Percentiles rank a stretch among this genome's conserved stretches.
Evolutionary conservation across 176 grass and related monocot genomes (phyloP).

Genomic region (Rhynchospora breviuscula): DNA sequence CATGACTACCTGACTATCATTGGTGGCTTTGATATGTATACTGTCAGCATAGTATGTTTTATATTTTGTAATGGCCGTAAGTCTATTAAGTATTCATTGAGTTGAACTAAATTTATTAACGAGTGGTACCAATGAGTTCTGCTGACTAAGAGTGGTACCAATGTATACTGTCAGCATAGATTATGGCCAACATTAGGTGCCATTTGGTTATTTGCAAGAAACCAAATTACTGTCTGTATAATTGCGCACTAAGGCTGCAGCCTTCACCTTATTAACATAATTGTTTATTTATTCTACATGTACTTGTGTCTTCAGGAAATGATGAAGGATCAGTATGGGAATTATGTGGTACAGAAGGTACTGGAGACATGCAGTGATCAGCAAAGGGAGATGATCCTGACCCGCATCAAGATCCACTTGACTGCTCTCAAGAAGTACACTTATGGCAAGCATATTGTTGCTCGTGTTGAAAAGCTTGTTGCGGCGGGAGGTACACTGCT

Average conservation of each 20-base stretch:
- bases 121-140: background rate
- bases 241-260: background rate
- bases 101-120: background rate
- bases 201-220: background rate
- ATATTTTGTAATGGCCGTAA: background rate
- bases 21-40: background rate
- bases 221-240: background rate
- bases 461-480: conserved; percentile 78
- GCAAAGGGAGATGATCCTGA: conserved; percentile 71
- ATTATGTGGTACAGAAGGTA: conserved; percentile 89
- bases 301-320: conserved; percentile 39
- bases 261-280: background rate
- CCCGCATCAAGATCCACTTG: conserved; percentile 68
- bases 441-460: conserved; percentile 82
- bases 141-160: background rate
- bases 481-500: conserved; percentile 51
- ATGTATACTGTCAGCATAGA: no score
- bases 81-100: background rate
- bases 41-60: background rate
- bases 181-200: background rate
- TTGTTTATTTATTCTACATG: conserved; percentile 6
- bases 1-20: background rate
- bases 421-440: conserved; percentile 85
- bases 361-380: conserved; percentile 72
- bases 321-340: conserved; percentile 88